Percentiles rank a stretch among this genome's conserved stretches.
Evolutionary conservation across 129 eudicot genomes (phyloP).

Genomic region (Flaveria sonorensis): DNA sequence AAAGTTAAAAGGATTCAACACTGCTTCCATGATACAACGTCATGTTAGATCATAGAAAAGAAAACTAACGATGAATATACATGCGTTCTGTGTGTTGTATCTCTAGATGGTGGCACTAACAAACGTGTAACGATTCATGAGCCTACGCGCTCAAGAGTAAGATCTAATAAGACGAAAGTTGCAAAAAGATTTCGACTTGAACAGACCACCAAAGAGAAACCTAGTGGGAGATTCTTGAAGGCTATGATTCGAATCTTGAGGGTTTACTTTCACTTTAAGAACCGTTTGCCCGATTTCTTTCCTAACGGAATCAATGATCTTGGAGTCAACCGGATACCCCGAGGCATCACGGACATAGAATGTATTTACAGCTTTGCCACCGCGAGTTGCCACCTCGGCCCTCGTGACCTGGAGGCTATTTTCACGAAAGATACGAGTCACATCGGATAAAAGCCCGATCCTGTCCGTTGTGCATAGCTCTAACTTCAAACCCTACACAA

Average conservation of each 20-base stretch:
- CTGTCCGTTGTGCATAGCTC: constrained; percentile 91
- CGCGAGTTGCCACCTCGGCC: constrained; percentile 86
- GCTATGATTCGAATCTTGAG: constrained; percentile 46
- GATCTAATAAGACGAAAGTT: constrained; percentile 90
- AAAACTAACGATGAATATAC: constrained; percentile 8
- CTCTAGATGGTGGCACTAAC: neutral
- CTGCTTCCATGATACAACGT: constrained; percentile 16
- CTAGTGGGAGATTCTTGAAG: constrained; percentile 92
- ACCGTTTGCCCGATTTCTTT: constrained; percentile 88
- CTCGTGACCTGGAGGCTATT: constrained; percentile 80
- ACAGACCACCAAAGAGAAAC: constrained; percentile 90
- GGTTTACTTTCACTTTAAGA: constrained; percentile 68
- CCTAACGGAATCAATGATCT: constrained; percentile 81
- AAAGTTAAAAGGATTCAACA: constrained; percentile 9
- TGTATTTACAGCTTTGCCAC: constrained; percentile 80
- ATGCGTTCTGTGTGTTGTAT: neutral
- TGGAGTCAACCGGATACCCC: constrained; percentile 80
- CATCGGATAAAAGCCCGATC: constrained; percentile 79
- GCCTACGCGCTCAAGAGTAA: constrained; percentile 48
- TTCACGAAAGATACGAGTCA: constrained; percentile 93
- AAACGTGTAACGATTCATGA: constrained; percentile 1
- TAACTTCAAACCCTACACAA: constrained; percentile 75
- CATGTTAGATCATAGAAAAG: constrained; percentile 12
- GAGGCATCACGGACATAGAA: constrained; percentile 88
- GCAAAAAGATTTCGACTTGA: constrained; percentile 84